phyloP scores from a whole-genome alignment of 352 stramenopile species.

The Phytophthora agathidicida region DNA sequence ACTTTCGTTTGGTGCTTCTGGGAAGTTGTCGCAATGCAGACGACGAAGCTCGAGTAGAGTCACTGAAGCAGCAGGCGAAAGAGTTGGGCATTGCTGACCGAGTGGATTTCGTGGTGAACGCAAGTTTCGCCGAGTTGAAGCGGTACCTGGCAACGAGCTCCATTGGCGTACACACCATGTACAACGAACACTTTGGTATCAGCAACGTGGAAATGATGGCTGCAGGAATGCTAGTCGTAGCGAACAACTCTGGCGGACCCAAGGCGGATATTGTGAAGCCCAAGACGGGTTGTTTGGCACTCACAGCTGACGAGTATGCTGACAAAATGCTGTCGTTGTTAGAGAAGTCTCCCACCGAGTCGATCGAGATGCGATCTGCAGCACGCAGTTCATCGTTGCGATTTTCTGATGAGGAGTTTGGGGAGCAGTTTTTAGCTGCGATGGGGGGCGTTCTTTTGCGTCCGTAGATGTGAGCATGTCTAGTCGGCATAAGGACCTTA shows the following conservation, averaged over 20 bases:
- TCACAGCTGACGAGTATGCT: slow-evolving; percentile 90
- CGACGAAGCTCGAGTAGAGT: slow-evolving; percentile 91
- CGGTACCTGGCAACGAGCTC: slow-evolving; percentile 81
- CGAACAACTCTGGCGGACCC: slow-evolving; percentile 98
- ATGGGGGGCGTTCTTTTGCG: slow-evolving; percentile 39
- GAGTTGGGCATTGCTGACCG: slow-evolving; percentile 74
- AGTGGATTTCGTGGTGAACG: slow-evolving; percentile 97
- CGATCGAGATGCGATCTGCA: slow-evolving; percentile 44
- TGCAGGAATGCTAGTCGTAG: slow-evolving; percentile 94
- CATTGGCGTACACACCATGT: slow-evolving; percentile 99
- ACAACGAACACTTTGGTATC: slow-evolving; percentile 99
- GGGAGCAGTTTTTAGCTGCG: slow-evolving; percentile 63
- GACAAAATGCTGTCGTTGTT: slow-evolving; percentile 75
- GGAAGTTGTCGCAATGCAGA: slow-evolving; percentile 95
- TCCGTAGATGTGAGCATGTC: slow-evolving; percentile 4
- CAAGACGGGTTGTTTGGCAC: slow-evolving; percentile 82
- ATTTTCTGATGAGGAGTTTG: slow-evolving; percentile 82
- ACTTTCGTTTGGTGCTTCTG: slow-evolving; percentile 95
- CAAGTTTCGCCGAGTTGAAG: slow-evolving; percentile 93
- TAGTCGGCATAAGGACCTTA: slow-evolving; percentile 36
- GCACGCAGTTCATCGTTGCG: slow-evolving; percentile 56
- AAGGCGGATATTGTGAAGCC: slow-evolving; percentile 93
- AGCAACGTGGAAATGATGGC: slow-evolving; percentile 99
- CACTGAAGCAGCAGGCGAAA: slow-evolving; percentile 80
- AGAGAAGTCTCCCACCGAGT: slow-evolving; percentile 32